phyloP scores from a whole-genome alignment of 257 asterid species.

The Nicotiana paniculata region DNA sequence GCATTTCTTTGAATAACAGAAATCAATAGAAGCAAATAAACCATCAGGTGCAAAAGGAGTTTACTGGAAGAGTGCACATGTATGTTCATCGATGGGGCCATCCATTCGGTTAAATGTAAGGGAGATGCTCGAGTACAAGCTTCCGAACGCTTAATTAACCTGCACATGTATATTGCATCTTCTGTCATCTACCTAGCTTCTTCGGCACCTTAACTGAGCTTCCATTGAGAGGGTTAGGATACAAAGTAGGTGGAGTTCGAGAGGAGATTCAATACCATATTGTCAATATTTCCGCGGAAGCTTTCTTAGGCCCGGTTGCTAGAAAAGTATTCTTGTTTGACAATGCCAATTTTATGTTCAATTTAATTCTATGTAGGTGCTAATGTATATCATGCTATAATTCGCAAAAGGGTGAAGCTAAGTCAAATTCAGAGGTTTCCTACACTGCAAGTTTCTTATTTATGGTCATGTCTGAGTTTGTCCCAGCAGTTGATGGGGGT shows the following conservation, averaged over 20 bases:
- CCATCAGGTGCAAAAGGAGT: slow-evolving; percentile 91
- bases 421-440: not conserved
- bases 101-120: slow-evolving; percentile 73
- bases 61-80: slow-evolving; percentile 91
- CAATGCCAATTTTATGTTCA: not conserved
- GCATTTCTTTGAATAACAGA: slow-evolving; percentile 35
- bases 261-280: not conserved
- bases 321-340: not conserved
- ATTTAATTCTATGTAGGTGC: not conserved
- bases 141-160: slow-evolving; percentile 25
- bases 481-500: not conserved
- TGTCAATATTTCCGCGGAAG: not conserved
- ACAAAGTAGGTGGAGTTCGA: slow-evolving; percentile 4
- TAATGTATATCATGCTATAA: not conserved
- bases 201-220: not conserved
- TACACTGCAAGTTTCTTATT: not conserved
- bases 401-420: not conserved
- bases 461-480: not conserved
- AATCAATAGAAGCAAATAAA: slow-evolving; percentile 87
- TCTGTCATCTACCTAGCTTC: slow-evolving; percentile 17
- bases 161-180: slow-evolving; percentile 33
- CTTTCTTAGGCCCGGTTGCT: slow-evolving; percentile 1
- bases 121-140: slow-evolving; percentile 83
- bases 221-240: slow-evolving; percentile 7
- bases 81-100: slow-evolving; percentile 98